phyloP scores from a whole-genome alignment of 2,329 filamentous ascomycete genomes.

The Myriosclerotinia scirpicola region DNA sequence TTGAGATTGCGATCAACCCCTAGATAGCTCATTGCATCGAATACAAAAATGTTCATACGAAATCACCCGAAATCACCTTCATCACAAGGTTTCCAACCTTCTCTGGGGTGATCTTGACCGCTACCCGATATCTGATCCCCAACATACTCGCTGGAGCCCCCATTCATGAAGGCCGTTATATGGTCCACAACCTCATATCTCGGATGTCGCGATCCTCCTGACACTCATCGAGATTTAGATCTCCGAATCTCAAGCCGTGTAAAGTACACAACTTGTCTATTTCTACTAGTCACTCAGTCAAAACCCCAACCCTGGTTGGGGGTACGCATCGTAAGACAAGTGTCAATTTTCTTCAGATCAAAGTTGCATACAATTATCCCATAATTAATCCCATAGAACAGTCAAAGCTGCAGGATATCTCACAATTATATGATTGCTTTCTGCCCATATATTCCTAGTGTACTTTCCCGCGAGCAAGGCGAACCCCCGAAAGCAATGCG shows the following conservation, averaged over 20 bases:
- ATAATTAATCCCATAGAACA: not conserved
- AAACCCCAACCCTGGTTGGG: not conserved
- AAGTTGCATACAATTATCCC: slow-evolving; percentile 15
- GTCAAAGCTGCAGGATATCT: slow-evolving; percentile 8
- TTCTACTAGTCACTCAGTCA: not conserved
- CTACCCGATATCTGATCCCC: slow-evolving; percentile 3
- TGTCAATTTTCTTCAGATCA: slow-evolving; percentile 12
- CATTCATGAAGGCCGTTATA: slow-evolving; percentile 17
- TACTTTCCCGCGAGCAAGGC: not conserved
- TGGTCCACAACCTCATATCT: slow-evolving; percentile 2
- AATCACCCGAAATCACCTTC: not conserved
- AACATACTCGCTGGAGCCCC: not conserved
- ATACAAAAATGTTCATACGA: slow-evolving; percentile 12
- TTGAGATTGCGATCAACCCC: slow-evolving; percentile 7
- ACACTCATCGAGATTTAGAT: slow-evolving; percentile 22
- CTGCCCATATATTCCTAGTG: slow-evolving; percentile 1
- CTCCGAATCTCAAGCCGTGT: slow-evolving; percentile 13
- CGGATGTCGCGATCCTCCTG: slow-evolving; percentile 10
- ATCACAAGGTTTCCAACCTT: not conserved
- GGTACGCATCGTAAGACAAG: slow-evolving; percentile 4
- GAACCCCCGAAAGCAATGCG: slow-evolving; percentile 1
- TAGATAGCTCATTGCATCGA: slow-evolving; percentile 16
- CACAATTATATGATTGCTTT: slow-evolving; percentile 12
- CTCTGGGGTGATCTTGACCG: slow-evolving; percentile 6
- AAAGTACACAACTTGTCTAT: slow-evolving; percentile 8